phyloP scores from a whole-genome alignment of 2,329 filamentous ascomycete species.

The Scortechinia acanthostroma region DNA sequence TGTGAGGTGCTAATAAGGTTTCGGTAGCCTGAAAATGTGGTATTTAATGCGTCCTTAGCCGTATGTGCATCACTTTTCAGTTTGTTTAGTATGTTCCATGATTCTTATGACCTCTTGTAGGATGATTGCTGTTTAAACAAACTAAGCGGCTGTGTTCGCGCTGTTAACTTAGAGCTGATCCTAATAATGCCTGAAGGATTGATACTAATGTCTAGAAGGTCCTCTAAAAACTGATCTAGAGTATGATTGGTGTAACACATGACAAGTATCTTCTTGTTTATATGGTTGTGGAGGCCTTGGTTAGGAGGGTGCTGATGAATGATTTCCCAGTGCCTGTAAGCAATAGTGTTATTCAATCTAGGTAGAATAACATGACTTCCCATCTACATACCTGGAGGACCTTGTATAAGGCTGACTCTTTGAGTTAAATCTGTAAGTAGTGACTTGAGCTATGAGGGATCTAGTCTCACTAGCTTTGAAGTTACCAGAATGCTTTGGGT shows the following conservation, averaged over 20 bases:
- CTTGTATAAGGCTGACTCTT: conserved; percentile 58
- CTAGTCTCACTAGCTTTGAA: conserved; percentile 4
- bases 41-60: conserved; percentile 13
- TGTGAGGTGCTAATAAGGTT: conserved; percentile 5
- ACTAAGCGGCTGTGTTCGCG: conserved; percentile 34
- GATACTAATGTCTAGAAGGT: conserved; percentile 54
- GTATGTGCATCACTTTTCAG: conserved; percentile 23
- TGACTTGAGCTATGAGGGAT: conserved; percentile 44
- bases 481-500: too few species aligned
- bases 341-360: conserved; percentile 14
- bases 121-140: conserved; percentile 29
- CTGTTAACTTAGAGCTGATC: conserved; percentile 50
- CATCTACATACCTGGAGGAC: conserved; percentile 64
- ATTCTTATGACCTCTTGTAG: conserved; percentile 18
- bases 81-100: conserved; percentile 30
- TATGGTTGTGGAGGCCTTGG: conserved; percentile 44
- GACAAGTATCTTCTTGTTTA: conserved; percentile 46
- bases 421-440: conserved; percentile 43
- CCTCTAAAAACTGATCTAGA: conserved; percentile 58
- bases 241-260: conserved; percentile 66
- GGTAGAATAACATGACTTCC: conserved; percentile 19
- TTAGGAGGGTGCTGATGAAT: conserved; percentile 60
- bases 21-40: neutral
- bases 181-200: conserved; percentile 40
- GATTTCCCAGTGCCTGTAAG: conserved; percentile 65